Percentiles rank a stretch among this genome's conserved stretches.
phyloP scores from a whole-genome alignment of 352 stramenopile species.

The Phytophthora constricta region DNA sequence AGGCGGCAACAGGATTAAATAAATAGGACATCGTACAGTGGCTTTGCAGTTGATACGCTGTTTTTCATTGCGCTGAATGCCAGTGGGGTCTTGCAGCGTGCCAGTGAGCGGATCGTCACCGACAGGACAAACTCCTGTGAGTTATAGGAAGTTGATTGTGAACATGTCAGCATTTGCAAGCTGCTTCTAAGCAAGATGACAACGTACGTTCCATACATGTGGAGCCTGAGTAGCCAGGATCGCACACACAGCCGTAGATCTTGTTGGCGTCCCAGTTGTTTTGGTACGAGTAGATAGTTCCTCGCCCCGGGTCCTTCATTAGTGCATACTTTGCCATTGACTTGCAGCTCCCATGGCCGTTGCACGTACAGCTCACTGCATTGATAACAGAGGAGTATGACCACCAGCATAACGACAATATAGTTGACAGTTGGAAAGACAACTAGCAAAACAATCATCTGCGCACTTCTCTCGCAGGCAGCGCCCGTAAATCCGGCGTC shows the following conservation, averaged over 20 bases:
- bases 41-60: conserved; percentile 74
- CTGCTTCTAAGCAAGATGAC: neutral
- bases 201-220: conserved; percentile 70
- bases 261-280: conserved; percentile 87
- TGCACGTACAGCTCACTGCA: conserved; percentile 78
- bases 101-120: conserved; percentile 90
- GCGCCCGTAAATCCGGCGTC: conserved; percentile 76
- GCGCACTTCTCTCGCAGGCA: conserved; percentile 76
- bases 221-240: conserved; percentile 76
- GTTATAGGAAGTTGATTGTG: neutral
- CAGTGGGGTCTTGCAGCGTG: conserved; percentile 60
- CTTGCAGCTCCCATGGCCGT: conserved; percentile 79
- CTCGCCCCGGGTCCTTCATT: conserved; percentile 66
- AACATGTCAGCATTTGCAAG: neutral
- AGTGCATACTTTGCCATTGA: conserved; percentile 69
- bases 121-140: conserved; percentile 71
- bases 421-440: too few relatives aligned
- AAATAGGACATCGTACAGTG: conserved; percentile 51
- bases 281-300: conserved; percentile 55
- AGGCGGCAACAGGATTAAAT: neutral
- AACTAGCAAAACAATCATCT: neutral
- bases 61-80: conserved; percentile 76
- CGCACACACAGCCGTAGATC: conserved; percentile 88
- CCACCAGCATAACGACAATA: too few relatives aligned
- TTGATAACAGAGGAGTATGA: neutral